Percentiles rank a stretch among this genome's conserved stretches.
phyloP scores from a whole-genome alignment of 345 rosid species.

The Boechera retrofracta region DNA sequence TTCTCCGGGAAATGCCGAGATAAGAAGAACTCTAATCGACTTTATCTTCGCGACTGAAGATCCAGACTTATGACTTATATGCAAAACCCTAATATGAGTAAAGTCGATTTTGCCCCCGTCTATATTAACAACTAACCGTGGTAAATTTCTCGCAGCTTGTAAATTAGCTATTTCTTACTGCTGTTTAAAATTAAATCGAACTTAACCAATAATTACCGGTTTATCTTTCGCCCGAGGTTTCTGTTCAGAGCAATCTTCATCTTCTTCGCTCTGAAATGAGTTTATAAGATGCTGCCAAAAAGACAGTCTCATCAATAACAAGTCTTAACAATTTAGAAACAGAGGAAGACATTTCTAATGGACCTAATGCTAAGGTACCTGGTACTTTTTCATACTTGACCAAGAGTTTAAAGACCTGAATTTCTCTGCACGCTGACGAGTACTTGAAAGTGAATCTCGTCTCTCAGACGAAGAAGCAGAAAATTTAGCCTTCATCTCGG shows the following conservation, averaged over 20 bases:
- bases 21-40: background rate
- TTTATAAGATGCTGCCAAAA: conserved; percentile 67
- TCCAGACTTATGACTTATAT: no score
- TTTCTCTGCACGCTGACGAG: conserved; percentile 61
- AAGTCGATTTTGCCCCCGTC: no score
- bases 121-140: no score
- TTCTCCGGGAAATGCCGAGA: conserved; percentile 18
- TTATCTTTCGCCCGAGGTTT: conserved; percentile 49
- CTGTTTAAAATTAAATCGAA: no score
- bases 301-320: conserved; percentile 44
- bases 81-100: no score
- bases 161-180: no score
- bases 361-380: conserved; percentile 56
- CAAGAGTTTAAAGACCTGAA: conserved; percentile 60
- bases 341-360: background rate
- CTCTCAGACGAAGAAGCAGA: conserved; percentile 48
- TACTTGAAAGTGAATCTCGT: conserved; percentile 52
- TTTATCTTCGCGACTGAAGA: no score
- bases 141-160: no score
- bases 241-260: conserved; percentile 53
- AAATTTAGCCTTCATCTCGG: conserved; percentile 77
- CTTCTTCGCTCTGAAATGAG: conserved; percentile 72
- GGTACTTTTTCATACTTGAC: conserved; percentile 60
- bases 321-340: background rate
- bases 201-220: background rate